A percentile compares a stretch with the other conserved stretches of the same genome.
phyloP scores from a whole-genome alignment of 2,329 filamentous ascomycete species.

The Cordyceps militaris region DNA sequence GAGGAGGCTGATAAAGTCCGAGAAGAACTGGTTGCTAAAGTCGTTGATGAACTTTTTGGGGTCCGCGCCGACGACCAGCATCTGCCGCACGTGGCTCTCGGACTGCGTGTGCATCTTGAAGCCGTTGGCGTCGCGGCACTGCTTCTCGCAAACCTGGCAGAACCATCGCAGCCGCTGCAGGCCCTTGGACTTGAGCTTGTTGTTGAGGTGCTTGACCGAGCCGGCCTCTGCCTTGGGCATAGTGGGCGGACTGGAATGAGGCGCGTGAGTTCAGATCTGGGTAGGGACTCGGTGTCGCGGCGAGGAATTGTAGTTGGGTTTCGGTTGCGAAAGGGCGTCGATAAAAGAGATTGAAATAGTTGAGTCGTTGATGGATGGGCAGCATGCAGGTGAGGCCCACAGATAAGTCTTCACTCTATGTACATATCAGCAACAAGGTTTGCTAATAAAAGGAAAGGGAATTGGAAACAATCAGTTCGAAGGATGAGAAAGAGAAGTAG shows the following conservation, averaged over 20 bases:
- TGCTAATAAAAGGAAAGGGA: no score
- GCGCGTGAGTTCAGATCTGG: neutral
- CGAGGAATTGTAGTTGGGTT: neutral
- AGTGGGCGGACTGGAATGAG: constrained; percentile 26
- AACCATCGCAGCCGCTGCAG: constrained; percentile 83
- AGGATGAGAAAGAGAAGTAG: no score
- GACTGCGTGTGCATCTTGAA: constrained; percentile 84
- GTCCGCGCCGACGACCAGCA: constrained; percentile 80
- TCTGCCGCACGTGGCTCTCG: constrained; percentile 83
- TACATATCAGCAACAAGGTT: no score
- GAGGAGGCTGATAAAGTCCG: constrained; percentile 70
- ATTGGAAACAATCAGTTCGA: no score
- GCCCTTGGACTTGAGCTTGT: constrained; percentile 80
- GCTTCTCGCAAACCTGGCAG: constrained; percentile 69
- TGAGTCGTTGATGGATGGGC: no score
- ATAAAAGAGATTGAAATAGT: neutral
- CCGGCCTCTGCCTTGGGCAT: constrained; percentile 94
- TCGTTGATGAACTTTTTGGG: constrained; percentile 76
- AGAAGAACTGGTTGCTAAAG: constrained; percentile 73
- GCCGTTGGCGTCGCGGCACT: constrained; percentile 72
- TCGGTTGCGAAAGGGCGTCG: neutral
- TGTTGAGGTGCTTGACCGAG: constrained; percentile 81
- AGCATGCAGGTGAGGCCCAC: no score
- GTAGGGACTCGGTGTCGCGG: neutral
- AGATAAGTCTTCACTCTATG: no score